phyloP scores from a whole-genome alignment of 2,329 filamentous ascomycete species.

The Davidsoniella virescens region DNA sequence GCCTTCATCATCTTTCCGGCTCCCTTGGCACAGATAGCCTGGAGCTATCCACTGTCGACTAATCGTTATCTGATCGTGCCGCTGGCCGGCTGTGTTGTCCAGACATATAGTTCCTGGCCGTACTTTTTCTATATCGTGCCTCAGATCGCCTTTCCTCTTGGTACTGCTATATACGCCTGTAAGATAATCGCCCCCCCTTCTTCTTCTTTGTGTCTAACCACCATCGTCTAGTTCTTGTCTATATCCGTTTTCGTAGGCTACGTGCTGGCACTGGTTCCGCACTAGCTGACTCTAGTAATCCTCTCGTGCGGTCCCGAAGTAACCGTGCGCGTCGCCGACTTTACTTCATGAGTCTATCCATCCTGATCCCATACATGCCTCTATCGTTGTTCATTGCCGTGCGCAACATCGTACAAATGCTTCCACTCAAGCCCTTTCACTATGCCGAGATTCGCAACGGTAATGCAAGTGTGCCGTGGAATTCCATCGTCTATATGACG shows the following conservation, averaged over 20 bases:
- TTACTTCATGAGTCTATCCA: slow-evolving; percentile 37
- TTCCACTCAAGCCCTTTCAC: slow-evolving; percentile 22
- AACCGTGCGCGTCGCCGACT: slow-evolving; percentile 34
- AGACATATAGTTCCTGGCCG: slow-evolving; percentile 30
- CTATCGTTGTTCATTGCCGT: slow-evolving; percentile 26
- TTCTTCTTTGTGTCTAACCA: slow-evolving; percentile 3
- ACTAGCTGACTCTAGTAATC: slow-evolving; percentile 16
- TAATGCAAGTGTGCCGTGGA: slow-evolving; percentile 24
- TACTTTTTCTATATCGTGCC: slow-evolving; percentile 33
- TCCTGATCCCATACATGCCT: slow-evolving; percentile 35
- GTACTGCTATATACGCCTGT: slow-evolving; percentile 33
- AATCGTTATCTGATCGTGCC: slow-evolving; percentile 35
- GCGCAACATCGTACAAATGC: slow-evolving; percentile 24
- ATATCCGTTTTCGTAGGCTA: slow-evolving; percentile 30
- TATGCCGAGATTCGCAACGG: slow-evolving; percentile 26
- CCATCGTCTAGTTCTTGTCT: slow-evolving; percentile 26
- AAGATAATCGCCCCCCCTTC: slow-evolving; percentile 19
- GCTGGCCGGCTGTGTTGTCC: slow-evolving; percentile 32
- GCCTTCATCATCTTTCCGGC: slow-evolving; percentile 38
- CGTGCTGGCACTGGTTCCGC: slow-evolving; percentile 25
- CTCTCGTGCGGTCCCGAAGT: slow-evolving; percentile 13
- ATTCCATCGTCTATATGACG: slow-evolving; percentile 29
- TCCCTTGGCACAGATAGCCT: slow-evolving; percentile 31
- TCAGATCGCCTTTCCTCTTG: slow-evolving; percentile 26
- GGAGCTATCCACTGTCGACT: slow-evolving; percentile 30